phyloP scores from a whole-genome alignment of 345 rosid species.

The Zanthoxylum bungeanum region DNA sequence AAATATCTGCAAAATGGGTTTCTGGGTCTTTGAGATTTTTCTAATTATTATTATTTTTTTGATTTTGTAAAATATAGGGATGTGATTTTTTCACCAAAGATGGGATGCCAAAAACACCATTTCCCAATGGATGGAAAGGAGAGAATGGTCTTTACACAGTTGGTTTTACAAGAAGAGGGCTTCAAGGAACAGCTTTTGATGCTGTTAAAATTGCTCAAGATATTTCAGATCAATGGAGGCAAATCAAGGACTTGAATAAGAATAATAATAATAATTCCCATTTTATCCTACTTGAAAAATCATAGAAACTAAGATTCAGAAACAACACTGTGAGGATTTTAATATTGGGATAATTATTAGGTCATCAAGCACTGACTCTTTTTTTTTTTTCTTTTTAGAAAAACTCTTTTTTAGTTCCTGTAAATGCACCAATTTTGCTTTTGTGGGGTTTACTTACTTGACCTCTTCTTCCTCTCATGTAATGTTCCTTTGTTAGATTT shows the following conservation, averaged over 20 bases:
- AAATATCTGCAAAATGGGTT: background rate
- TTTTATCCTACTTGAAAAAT: conserved; percentile 31
- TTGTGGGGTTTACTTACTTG: conserved; percentile 12
- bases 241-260: conserved; percentile 20
- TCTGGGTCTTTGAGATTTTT: background rate
- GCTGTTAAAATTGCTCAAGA: conserved; percentile 70
- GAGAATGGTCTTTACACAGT: conserved; percentile 71
- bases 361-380: background rate
- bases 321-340: background rate
- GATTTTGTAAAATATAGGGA: conserved; percentile 32
- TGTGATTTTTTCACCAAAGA: conserved; percentile 66
- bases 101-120: conserved; percentile 77
- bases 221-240: conserved; percentile 55
- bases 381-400: background rate
- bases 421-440: conserved; percentile 54
- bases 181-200: conserved; percentile 68
- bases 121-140: conserved; percentile 87
- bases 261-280: conserved; percentile 19
- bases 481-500: conserved; percentile 14
- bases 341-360: background rate
- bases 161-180: conserved; percentile 86
- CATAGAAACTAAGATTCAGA: background rate
- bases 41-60: background rate
- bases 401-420: conserved; percentile 20
- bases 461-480: conserved; percentile 9